Conservation (phyloP, 352 stramenopile species). For the Phytopythium montanum region DNA sequence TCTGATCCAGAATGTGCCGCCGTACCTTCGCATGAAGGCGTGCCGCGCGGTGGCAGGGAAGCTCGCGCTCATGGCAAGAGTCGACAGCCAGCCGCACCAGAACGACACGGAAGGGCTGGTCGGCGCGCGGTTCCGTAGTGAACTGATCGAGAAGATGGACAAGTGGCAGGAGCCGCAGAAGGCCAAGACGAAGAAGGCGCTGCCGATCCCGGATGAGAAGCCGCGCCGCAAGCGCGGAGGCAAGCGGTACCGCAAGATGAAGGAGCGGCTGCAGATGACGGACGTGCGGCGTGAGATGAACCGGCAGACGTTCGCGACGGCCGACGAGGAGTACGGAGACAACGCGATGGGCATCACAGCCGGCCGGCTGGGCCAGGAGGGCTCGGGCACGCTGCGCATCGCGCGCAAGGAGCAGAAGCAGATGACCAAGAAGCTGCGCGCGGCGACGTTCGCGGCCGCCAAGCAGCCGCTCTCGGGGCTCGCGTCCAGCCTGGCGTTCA, state of each 20-base stretch:
- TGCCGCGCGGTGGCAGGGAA: conserved; percentile 92
- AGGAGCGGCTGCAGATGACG: conserved; percentile 97
- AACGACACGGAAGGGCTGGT: conserved; percentile 57
- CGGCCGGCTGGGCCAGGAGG: conserved; percentile 89
- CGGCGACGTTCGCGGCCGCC: conserved; percentile 78
- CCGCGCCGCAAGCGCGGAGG: conserved; percentile 92
- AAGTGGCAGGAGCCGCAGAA: conserved; percentile 98
- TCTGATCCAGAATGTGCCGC: conserved; percentile 89
- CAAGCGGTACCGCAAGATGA: conserved; percentile 95
- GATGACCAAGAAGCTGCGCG: conserved; percentile 90
- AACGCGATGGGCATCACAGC: conserved; percentile 97
- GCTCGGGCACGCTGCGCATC: conserved; percentile 85
- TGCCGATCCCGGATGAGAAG: conserved; percentile 96
- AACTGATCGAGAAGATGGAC: conserved; percentile 94
- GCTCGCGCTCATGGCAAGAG: conserved; percentile 88
- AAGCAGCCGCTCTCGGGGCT: conserved; percentile 85
- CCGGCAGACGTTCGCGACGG: conserved; percentile 92
- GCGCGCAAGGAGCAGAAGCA: conserved; percentile 90
- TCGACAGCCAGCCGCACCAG: conserved; percentile 89
- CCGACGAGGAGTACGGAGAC: conserved; percentile 96
- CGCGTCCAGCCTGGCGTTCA: conserved; percentile 97
- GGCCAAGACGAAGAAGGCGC: conserved; percentile 95
- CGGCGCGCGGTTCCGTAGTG: conserved; percentile 84
- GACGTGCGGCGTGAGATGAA: conserved; percentile 97
- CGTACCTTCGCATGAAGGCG: conserved; percentile 92